Base-by-base conservation (phyloP, 805 yeast genomes). In the Ogataea thermomethanolica region DNA sequence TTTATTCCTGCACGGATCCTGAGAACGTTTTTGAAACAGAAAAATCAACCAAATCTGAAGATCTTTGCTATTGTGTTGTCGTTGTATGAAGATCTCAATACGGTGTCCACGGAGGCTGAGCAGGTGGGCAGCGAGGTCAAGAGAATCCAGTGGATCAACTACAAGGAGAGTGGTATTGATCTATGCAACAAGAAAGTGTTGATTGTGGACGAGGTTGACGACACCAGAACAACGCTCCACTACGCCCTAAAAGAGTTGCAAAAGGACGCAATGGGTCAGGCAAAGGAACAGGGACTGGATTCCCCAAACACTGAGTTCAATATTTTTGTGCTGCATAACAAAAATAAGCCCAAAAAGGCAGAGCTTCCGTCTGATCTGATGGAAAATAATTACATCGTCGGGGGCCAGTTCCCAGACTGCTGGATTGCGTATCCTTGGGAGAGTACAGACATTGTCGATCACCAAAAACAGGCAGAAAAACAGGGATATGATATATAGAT, bases 1-100 rank as follows among this genome's bases (percentile, higher is more conserved):
- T 87, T 91, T 64, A 93, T 91, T 43, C 99, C 98, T 21, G 97
- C 99, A 7, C 79, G 99, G 63, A 93, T 93, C 66, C 74, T 91
- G 61, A 79, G 99, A 64, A 81, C 98, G 2, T 93, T 91, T 65
- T 71, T 91, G 52, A 91, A 90, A 65, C 84, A 82, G 51, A 86
- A 84, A 23, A 95, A 95, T 45, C 70, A 81, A 45, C 91, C 95
- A 53, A 91, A 90, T 55, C 82, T 89, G 45, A 82, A 95, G 56
- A 88, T 91, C 57, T 91, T 90, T 79, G 97, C 99, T 34, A 87
- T 91, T 53, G 95, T 93, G 25, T 73, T 91, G 51, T 88, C 97
- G 1, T 72, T 91, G 40, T 91, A 91, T 61, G 99, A 91, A 67
- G 93, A 84, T 53, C 62, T 85, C 40, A 79, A 74, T 33, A 71